Evolutionary conservation across 805 yeast genomes (phyloP).

Genomic region (Metschnikowia matae): DNA sequence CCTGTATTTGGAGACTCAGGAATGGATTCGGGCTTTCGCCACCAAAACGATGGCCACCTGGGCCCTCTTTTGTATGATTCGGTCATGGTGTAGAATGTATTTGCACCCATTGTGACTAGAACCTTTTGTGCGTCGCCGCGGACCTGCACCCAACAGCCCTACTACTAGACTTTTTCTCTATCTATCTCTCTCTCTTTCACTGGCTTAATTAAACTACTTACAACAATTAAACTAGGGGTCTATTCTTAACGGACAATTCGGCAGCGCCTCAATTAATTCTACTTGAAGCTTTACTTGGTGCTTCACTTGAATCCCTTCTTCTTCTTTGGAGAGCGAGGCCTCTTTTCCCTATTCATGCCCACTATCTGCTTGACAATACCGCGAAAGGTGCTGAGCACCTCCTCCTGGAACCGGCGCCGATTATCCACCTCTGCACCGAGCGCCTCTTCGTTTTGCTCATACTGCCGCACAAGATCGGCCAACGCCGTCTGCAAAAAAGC

Average conservation of each 20-base stretch:
- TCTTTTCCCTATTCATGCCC: conserved; percentile 6
- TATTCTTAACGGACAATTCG: background rate
- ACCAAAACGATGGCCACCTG: background rate
- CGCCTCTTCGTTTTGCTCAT: conserved; percentile 10
- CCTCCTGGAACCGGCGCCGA: conserved; percentile 13
- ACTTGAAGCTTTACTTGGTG: too few relatives aligned
- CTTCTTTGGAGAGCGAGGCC: background rate
- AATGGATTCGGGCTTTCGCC: background rate
- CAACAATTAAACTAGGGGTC: background rate
- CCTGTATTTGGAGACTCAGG: background rate
- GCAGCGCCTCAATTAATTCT: background rate
- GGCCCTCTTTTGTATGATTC: background rate
- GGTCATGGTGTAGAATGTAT: background rate
- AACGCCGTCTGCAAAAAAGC: conserved; percentile 11
- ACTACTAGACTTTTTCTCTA: too few relatives aligned
- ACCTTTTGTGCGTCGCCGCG: background rate
- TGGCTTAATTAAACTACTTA: background rate
- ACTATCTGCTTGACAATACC: conserved; percentile 9
- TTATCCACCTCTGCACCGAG: conserved; percentile 11
- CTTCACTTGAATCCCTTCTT: background rate
- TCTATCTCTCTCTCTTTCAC: background rate
- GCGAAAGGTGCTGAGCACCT: conserved; percentile 12
- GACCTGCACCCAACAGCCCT: background rate
- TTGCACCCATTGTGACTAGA: conserved; percentile 3
- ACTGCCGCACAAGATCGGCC: conserved; percentile 9